Conservation (phyloP, 805 yeast genomes). For the Metschnikowia aberdeeniae region DNA sequence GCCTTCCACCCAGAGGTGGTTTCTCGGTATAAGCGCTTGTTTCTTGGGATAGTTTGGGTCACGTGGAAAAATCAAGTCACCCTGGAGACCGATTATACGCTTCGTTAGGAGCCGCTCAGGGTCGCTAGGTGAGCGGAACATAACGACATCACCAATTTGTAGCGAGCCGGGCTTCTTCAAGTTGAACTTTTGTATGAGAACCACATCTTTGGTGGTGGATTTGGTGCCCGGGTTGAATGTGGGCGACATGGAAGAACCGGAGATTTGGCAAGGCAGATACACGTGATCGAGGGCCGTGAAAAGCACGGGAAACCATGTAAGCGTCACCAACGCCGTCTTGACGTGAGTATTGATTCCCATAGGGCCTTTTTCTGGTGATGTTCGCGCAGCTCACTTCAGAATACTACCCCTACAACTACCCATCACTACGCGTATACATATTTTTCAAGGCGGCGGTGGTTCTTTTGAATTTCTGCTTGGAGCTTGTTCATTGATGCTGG, state of each 20-base stretch:
- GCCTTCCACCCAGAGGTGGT: constrained; percentile 93
- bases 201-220: constrained; percentile 51
- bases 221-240: constrained; percentile 68
- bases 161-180: constrained; percentile 45
- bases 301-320: constrained; percentile 75
- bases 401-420: background rate
- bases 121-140: constrained; percentile 76
- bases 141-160: constrained; percentile 64
- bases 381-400: background rate
- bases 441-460: too few species aligned
- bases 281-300: constrained; percentile 66
- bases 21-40: constrained; percentile 61
- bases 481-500: background rate
- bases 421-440: too few species aligned
- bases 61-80: constrained; percentile 62
- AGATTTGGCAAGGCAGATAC: constrained; percentile 66
- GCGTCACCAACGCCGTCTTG: constrained; percentile 25
- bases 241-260: constrained; percentile 87
- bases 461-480: background rate
- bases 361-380: background rate
- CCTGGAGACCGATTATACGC: constrained; percentile 70
- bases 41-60: constrained; percentile 60
- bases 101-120: constrained; percentile 76
- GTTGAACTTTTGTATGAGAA: constrained; percentile 64
- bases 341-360: constrained; percentile 11